phyloP scores from a whole-genome alignment of 1,284 basidiomycete genomes.

The Pseudozyma sp. region DNA sequence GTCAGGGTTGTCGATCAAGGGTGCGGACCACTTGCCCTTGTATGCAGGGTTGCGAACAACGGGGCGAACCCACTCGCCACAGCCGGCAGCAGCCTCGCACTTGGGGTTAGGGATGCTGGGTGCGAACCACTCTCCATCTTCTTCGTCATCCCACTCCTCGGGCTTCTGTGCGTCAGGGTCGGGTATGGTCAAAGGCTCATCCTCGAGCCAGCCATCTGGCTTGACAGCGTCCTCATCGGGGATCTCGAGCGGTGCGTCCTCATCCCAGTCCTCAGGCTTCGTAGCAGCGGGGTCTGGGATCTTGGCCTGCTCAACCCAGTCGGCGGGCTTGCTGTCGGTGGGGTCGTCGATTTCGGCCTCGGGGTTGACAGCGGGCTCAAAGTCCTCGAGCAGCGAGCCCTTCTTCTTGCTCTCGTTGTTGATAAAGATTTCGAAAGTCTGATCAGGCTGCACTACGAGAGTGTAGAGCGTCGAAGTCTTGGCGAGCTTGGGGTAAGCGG shows the following conservation, averaged over 20 bases:
- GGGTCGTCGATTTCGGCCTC: conserved; percentile 91
- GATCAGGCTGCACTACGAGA: conserved; percentile 86
- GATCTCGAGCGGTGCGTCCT: conserved; percentile 72
- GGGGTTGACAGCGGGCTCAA: conserved; percentile 94
- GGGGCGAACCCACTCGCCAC: conserved; percentile 90
- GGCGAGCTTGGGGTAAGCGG: conserved; percentile 78
- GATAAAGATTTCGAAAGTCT: conserved; percentile 92
- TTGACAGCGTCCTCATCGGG: conserved; percentile 85
- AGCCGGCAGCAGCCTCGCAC: conserved; percentile 88
- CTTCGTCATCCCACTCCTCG: conserved; percentile 99
- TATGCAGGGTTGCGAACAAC: conserved; percentile 96
- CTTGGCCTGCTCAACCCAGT: conserved; percentile 91
- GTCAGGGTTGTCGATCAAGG: conserved; percentile 77
- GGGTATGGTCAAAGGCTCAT: conserved; percentile 83
- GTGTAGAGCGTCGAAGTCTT: conserved; percentile 68
- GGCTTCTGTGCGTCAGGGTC: conserved; percentile 97
- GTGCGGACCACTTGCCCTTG: conserved; percentile 94
- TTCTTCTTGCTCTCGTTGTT: conserved; percentile 79
- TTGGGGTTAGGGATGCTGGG: conserved; percentile 81
- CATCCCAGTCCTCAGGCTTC: conserved; percentile 71
- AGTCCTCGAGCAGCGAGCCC: conserved; percentile 92
- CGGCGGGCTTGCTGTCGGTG: conserved; percentile 86
- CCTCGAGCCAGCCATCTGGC: conserved; percentile 94
- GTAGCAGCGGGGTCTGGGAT: conserved; percentile 86
- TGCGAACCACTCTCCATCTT: conserved; percentile 97